A percentile compares a stretch with the other conserved stretches of the same genome.
These are phyloP conservation scores for Leucoagaricus sp. DNA, from an alignment of 1,284 basidiomycete genomes.

Conservation along the genomic window DNA sequence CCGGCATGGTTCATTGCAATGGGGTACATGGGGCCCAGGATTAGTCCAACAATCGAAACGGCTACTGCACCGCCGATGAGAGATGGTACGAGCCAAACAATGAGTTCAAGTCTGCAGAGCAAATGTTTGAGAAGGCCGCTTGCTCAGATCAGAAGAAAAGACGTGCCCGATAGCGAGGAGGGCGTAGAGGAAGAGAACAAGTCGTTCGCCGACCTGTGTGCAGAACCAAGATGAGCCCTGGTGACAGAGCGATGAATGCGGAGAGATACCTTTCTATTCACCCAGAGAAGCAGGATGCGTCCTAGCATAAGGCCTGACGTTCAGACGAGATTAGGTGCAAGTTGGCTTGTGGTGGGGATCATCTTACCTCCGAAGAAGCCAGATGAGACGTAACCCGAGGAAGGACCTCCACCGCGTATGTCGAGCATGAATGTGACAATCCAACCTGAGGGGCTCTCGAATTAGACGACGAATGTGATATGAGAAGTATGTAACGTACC, in stretches of 20 bases:
- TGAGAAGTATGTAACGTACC: slow-evolving; percentile 40
- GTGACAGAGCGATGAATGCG: background rate
- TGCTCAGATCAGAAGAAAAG: background rate
- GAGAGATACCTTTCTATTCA: slow-evolving; percentile 50
- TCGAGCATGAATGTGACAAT: slow-evolving; percentile 61
- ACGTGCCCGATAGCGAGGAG: slow-evolving; percentile 53
- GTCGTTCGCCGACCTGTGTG: slow-evolving; percentile 53
- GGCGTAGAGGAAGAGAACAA: slow-evolving; percentile 53
- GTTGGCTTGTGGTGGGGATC: background rate
- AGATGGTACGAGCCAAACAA: slow-evolving; percentile 65
- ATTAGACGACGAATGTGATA: background rate
- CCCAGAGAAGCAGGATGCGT: slow-evolving; percentile 54
- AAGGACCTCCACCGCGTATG: slow-evolving; percentile 45
- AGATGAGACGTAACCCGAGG: slow-evolving; percentile 53
- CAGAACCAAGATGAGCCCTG: background rate
- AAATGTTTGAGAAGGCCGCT: slow-evolving; percentile 20
- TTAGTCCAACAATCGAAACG: slow-evolving; percentile 57
- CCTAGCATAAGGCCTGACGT: slow-evolving; percentile 55
- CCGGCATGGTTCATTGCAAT: slow-evolving; percentile 64
- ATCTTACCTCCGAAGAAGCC: slow-evolving; percentile 51
- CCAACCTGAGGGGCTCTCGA: slow-evolving; percentile 47
- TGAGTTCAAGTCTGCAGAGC: slow-evolving; percentile 49
- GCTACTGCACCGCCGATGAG: slow-evolving; percentile 61
- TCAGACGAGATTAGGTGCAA: background rate
- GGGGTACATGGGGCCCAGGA: slow-evolving; percentile 66